These are phyloP conservation scores for Agapanthus africanus DNA, from an alignment of 106 monocot genomes.

Conservation along the genomic window DNA sequence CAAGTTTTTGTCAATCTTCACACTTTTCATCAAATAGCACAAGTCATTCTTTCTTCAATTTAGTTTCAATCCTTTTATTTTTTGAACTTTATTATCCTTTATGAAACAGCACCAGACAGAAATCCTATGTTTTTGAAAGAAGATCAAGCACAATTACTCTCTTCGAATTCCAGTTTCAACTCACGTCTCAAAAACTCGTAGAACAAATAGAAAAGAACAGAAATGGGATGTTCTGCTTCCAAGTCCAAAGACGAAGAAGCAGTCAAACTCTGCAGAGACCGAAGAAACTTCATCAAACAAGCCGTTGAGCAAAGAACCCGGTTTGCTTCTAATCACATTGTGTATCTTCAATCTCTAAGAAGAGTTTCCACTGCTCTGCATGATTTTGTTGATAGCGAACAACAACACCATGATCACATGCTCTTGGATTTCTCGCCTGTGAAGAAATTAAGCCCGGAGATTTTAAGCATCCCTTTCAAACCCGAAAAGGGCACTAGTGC, in stretches of 20 bases:
- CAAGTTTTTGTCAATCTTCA: neutral
- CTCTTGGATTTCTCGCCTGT: constrained; percentile 61
- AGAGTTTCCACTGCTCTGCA: constrained; percentile 61
- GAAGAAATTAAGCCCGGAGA: constrained; percentile 42
- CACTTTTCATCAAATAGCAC: neutral
- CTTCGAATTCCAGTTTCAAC: constrained; percentile 10
- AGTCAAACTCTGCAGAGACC: constrained; percentile 75
- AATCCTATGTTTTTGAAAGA: constrained; percentile 11
- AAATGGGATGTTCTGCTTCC: constrained; percentile 91
- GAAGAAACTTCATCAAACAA: constrained; percentile 79
- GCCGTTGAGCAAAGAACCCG: constrained; percentile 62
- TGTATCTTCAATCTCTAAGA: constrained; percentile 66
- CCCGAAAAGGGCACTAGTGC: constrained; percentile 11
- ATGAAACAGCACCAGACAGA: neutral
- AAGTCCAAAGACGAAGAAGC: constrained; percentile 74
- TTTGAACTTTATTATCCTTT: neutral
- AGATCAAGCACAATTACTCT: constrained; percentile 2
- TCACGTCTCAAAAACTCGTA: constrained; percentile 30
- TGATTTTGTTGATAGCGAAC: constrained; percentile 53
- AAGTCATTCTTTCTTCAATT: neutral
- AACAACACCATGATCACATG: constrained; percentile 32
- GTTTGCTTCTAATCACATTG: constrained; percentile 62
- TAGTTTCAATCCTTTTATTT: neutral
- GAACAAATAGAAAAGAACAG: constrained; percentile 4
- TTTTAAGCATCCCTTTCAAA: constrained; percentile 27